Evolutionary conservation across 2,329 filamentous ascomycete genomes (phyloP), one percentile per base, ranked within the genome.

Genomic region (Aspergillus oerlinghausenensis): DNA sequence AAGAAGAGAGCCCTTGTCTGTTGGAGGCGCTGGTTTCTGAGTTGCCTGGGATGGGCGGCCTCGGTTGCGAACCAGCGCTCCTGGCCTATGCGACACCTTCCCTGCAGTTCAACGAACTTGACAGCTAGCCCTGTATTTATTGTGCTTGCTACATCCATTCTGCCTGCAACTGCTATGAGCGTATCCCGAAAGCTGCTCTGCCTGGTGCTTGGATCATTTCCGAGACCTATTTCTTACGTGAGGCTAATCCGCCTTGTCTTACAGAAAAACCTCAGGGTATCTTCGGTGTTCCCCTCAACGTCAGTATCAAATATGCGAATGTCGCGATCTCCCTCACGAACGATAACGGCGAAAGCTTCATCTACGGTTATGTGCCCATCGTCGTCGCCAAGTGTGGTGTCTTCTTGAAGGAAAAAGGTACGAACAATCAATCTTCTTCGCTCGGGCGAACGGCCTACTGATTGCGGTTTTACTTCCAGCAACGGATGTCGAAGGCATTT

Each of bases 371-470:
- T 70, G 93, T 99, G 7, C 94, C 94, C 19, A 97, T 99, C 63
- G 93, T 99, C 47, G 93, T 99, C 54, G 94, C 94, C 38, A 99
- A 99, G 75, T 97, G 94, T 73, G 94, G 94, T 60, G 92, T 99
- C 3, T 99, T 92, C 65, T 74, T 99, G 63, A 99, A 99, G 75
- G 94, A 99, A 74, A 97, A 96, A 84, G 94, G 94, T 97, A 75
- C 63, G 84, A 56, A 52, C 42, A 73, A 60, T 83, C 55, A 32
- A 49, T 2, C 11, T 7, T 38, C 19, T 47, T 26, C 6, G 28
- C 32, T 43, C 40, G 55, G 51, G 51, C 50, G 51, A 51, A 53
- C 47, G 35, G 19, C 52, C 26, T 21, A 25, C 40, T 40, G 42
- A 23, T 45, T n/a, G 49, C 23, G n/a, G 38, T 50, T 40, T 48